These are phyloP conservation scores for Bothriochloa decipiens DNA, from an alignment of 176 grass and related monocot species.

Conservation along the genomic window DNA sequence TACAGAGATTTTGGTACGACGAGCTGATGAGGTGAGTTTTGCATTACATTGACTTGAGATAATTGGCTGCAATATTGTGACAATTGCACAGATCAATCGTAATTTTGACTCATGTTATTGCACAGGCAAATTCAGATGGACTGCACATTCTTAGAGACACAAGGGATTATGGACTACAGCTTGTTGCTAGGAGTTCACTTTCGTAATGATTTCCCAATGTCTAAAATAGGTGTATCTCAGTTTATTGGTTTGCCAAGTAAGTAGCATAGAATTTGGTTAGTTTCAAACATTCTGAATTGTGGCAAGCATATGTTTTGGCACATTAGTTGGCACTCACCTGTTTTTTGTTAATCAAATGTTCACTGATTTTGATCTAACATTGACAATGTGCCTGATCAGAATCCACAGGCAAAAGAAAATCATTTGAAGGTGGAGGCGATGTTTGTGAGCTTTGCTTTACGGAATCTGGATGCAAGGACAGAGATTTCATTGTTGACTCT, in stretches of 20 bases:
- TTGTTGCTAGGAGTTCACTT: constrained; percentile 76
- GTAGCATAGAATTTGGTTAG: background rate
- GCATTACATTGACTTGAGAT: constrained; percentile 3
- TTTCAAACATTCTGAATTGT: constrained; percentile 24
- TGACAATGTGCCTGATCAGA: constrained; percentile 35
- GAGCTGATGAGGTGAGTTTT: constrained; percentile 65
- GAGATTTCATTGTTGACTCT: constrained; percentile 48
- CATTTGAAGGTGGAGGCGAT: constrained; percentile 58
- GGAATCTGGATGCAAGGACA: constrained; percentile 56
- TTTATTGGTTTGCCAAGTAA: constrained; percentile 60
- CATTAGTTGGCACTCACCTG: background rate
- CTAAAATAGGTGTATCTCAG: constrained; percentile 53
- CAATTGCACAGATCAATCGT: constrained; percentile 10
- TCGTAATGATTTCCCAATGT: constrained; percentile 51
- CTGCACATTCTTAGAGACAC: constrained; percentile 68
- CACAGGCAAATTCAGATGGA: constrained; percentile 76
- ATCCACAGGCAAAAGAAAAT: constrained; percentile 65
- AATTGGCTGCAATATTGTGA: background rate
- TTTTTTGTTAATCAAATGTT: background rate
- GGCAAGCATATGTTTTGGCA: background rate
- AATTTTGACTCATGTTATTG: constrained; percentile 10
- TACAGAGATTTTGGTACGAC: constrained; percentile 62
- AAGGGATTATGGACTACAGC: constrained; percentile 86
- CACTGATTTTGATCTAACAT: constrained; percentile 30
- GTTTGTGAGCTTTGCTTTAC: constrained; percentile 57